Evolutionary conservation across 805 yeast species (phyloP).

Genomic region (Schwanniomyces pseudopolymorphus): DNA sequence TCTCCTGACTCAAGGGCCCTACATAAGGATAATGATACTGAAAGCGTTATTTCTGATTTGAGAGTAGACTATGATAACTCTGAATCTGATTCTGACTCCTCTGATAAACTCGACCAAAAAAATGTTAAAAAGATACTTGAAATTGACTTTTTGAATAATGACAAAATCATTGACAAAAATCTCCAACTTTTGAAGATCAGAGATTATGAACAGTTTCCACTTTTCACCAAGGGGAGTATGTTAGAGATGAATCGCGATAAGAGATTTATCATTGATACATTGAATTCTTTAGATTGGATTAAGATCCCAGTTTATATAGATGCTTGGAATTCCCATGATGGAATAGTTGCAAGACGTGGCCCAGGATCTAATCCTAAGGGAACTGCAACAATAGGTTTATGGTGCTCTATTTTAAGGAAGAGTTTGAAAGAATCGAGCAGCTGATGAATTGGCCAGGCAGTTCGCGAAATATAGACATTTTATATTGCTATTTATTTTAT

Average conservation of each 20-base stretch:
- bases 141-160: constrained; percentile 24
- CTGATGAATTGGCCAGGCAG: neutral
- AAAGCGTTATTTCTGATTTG: constrained; percentile 9
- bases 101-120: neutral
- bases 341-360: constrained; percentile 78
- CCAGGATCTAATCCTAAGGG: constrained; percentile 51
- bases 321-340: constrained; percentile 81
- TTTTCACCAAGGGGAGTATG: constrained; percentile 22
- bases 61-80: constrained; percentile 10
- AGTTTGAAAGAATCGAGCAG: constrained; percentile 16
- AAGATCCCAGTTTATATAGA: constrained; percentile 74
- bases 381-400: constrained; percentile 50
- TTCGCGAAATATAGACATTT: neutral
- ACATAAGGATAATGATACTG: constrained; percentile 14
- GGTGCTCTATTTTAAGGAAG: constrained; percentile 41
- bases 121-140: constrained; percentile 15
- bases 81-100: constrained; percentile 11
- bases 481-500: neutral
- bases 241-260: constrained; percentile 39
- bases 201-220: constrained; percentile 22
- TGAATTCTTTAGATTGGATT: constrained; percentile 70
- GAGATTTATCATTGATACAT: constrained; percentile 44
- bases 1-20: constrained; percentile 8
- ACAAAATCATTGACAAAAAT: constrained; percentile 16
- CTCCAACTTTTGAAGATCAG: constrained; percentile 12